phyloP scores from a whole-genome alignment of 768 basidiomycete genomes.

The Pleurotus tuber-regium region DNA sequence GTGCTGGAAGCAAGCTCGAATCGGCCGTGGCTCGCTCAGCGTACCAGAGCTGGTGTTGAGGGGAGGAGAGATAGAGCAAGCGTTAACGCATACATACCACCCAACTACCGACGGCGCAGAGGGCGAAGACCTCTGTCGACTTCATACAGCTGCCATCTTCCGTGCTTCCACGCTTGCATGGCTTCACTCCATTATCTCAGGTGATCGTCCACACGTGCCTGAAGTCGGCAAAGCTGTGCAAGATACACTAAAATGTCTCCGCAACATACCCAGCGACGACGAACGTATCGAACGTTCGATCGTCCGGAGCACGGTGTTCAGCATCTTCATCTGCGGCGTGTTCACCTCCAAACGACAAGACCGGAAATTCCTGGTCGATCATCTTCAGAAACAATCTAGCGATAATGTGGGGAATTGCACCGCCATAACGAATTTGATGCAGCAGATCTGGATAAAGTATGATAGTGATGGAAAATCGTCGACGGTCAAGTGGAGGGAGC shows the following conservation, averaged over 20 bases:
- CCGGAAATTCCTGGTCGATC: conserved; percentile 38
- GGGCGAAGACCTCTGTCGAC: conserved; percentile 34
- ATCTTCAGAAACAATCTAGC: conserved; percentile 49
- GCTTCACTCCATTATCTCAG: conserved; percentile 74
- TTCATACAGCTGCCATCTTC: conserved; percentile 60
- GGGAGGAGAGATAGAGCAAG: conserved; percentile 49
- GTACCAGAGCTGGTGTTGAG: conserved; percentile 55
- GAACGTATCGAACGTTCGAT: conserved; percentile 43
- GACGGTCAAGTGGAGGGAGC: conserved; percentile 61
- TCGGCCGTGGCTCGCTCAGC: conserved; percentile 45
- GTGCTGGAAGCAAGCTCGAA: conserved; percentile 56
- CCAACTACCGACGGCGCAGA: conserved; percentile 17
- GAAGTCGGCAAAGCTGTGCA: conserved; percentile 58
- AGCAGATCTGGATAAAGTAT: conserved; percentile 53
- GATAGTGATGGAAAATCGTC: conserved; percentile 21
- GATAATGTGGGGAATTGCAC: conserved; percentile 64
- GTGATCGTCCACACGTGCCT: conserved; percentile 60
- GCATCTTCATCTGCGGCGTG: conserved; percentile 70
- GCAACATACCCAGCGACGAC: conserved; percentile 29
- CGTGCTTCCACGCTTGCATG: conserved; percentile 73
- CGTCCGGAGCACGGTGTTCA: conserved; percentile 76
- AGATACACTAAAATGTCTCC: conserved; percentile 50
- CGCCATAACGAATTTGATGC: conserved; percentile 53
- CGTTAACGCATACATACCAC: conserved; percentile 24
- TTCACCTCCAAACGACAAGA: conserved; percentile 52